Evolutionary conservation across 108 stramenopile species (phyloP), one percentile per base, ranked within the genome.

Genomic region (Parietichytrium sp.): DNA sequence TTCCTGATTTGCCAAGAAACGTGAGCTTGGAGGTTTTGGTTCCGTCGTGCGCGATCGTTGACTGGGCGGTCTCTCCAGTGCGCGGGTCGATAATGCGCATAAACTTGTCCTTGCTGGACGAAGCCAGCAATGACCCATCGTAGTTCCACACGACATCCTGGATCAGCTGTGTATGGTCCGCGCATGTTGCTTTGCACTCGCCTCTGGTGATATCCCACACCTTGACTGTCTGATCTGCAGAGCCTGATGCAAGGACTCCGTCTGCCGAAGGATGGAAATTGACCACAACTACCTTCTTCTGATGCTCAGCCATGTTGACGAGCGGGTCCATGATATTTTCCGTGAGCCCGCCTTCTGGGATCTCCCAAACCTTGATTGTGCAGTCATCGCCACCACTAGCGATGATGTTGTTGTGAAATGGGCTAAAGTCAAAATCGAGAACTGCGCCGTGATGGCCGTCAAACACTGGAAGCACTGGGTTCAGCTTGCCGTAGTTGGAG

Each of bases 111-210:
- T 98, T 99, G 87, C 93, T 94, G 2, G 93, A 86, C 38, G 91
- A 88, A 27, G 95, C 96, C 78, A 89, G 95, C 48, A 85, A 89
- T 54, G 94, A 91, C 54, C 98, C 98, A 54, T 88, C 86, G 79
- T 87, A 87, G 86, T 96, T 96, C 97, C 97, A 99, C 38, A 92
- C 90, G 61, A 99, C 90, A 87, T 99, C 96, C 82, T 97, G 96
- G 82, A 94, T 92, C 77, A 97, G 86, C 86, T 96, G 93, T 8
- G 80, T 50, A 86, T 92, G 91, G 7, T 89, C 94, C 18, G 52
- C 53, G 83, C 90, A 91, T 38, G 89, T 86, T 30, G 72, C 82
- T 47, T 94, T 85, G 47, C 91, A 90, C 78, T 79, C 54, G 23
- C 89, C 90, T 25, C 88, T 90, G 84, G 97, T 96, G 48, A 97